phyloP scores from a whole-genome alignment of 345 rosid genomes.

The Pistacia atlantica region DNA sequence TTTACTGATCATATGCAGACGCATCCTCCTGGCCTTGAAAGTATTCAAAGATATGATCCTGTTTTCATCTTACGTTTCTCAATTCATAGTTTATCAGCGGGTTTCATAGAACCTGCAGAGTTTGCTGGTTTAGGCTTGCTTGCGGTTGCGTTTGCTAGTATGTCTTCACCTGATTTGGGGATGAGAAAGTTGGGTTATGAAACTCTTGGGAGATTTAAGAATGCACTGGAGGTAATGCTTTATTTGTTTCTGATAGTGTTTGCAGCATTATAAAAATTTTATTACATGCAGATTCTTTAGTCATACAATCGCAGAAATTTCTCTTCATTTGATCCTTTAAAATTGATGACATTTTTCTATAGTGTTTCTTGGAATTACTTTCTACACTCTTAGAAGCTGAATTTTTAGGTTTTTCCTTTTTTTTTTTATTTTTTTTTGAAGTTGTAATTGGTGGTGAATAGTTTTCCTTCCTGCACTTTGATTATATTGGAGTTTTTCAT shows the following conservation, averaged over 20 bases:
- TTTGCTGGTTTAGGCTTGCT: constrained; percentile 89
- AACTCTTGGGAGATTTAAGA: constrained; percentile 62
- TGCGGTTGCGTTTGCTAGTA: constrained; percentile 78
- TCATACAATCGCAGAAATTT: not conserved
- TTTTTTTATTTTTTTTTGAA: not conserved
- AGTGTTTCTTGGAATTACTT: not conserved
- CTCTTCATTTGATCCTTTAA: not conserved
- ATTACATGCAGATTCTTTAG: not conserved
- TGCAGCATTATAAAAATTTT: not conserved
- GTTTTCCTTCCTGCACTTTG: constrained; percentile 15
- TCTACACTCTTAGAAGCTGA: not conserved
- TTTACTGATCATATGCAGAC: constrained; percentile 38
- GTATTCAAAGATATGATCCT: constrained; percentile 68
- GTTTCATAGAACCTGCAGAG: constrained; percentile 78
- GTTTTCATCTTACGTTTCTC: constrained; percentile 76
- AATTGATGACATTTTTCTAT: not conserved
- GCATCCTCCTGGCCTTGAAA: constrained; percentile 31
- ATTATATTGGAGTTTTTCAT: not conserved
- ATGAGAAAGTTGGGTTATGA: constrained; percentile 86
- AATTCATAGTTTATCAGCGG: constrained; percentile 53
- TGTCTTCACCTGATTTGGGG: constrained; percentile 79
- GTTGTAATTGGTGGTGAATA: not conserved
- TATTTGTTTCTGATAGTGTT: not conserved
- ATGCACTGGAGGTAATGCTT: constrained; percentile 69
- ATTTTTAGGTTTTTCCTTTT: not conserved